Evolutionary conservation across 257 asterid genomes (phyloP).

Genomic region (Przewalskia tangutica): DNA sequence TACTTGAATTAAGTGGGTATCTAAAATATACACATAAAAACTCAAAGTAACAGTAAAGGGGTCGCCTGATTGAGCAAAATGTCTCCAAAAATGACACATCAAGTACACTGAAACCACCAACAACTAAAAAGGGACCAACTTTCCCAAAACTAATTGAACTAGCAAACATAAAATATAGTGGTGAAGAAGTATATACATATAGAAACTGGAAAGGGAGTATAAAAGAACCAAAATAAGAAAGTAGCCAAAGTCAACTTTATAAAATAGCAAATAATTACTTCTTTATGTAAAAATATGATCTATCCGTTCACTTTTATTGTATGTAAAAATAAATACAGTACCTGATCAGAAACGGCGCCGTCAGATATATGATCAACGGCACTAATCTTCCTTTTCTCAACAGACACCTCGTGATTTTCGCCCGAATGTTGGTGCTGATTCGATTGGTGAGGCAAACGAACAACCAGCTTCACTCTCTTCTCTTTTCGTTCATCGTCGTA

Average conservation of each 20-base stretch:
- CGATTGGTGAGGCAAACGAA: slow-evolving; percentile 62
- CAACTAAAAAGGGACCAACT: not conserved
- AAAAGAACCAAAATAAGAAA: not conserved
- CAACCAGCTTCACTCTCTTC: slow-evolving; percentile 86
- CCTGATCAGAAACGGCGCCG: slow-evolving; percentile 46
- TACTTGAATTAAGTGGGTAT: slow-evolving; percentile 8
- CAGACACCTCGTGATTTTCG: too few relatives aligned
- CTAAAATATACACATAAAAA: slow-evolving; percentile 8
- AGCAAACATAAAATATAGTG: not conserved
- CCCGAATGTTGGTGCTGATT: slow-evolving; percentile 13
- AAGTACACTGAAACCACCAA: not conserved
- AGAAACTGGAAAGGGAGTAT: not conserved
- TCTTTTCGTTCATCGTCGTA: slow-evolving; percentile 77
- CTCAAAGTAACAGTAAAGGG: slow-evolving; percentile 15
- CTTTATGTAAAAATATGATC: not conserved
- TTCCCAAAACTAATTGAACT: not conserved
- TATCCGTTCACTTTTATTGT: too few relatives aligned
- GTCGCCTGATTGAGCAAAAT: slow-evolving; percentile 18
- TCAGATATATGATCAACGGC: slow-evolving; percentile 63
- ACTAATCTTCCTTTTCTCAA: slow-evolving; percentile 45
- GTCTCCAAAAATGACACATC: slow-evolving; percentile 16
- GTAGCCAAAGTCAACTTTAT: not conserved
- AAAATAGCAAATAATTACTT: not conserved
- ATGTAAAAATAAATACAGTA: too few relatives aligned
- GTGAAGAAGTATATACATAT: not conserved